These are phyloP conservation scores for Pestalotiopsis sp. DNA, from an alignment of 2,329 filamentous ascomycete species.

Conservation along the genomic window DNA sequence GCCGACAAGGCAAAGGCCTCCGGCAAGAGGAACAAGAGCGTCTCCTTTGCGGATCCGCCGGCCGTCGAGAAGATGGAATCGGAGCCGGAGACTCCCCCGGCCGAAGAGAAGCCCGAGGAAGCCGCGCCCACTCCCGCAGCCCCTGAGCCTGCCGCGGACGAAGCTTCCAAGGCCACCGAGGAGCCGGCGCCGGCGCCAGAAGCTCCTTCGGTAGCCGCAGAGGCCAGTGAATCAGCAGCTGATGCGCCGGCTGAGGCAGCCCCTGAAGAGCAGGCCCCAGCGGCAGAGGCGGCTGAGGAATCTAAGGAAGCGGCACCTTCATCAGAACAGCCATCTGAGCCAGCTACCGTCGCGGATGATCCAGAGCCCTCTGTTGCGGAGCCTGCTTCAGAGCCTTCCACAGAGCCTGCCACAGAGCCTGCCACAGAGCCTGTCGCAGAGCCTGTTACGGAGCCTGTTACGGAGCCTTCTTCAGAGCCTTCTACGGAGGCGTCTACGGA, in stretches of 20 bases:
- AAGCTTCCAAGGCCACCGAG: background rate
- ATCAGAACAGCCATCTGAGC: background rate
- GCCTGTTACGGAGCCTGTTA: background rate
- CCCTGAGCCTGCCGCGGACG: background rate
- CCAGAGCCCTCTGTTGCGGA: background rate
- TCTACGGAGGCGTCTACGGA: background rate
- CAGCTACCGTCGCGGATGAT: background rate
- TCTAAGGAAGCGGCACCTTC: background rate
- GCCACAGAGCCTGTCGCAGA: background rate
- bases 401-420: background rate
- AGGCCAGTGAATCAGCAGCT: background rate
- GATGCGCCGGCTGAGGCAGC: background rate
- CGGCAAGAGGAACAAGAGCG: slow-evolving; percentile 3
- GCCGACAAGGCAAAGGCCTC: slow-evolving; percentile 10
- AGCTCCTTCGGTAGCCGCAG: background rate
- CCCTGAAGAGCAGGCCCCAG: background rate
- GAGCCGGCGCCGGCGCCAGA: background rate
- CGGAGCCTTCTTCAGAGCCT: background rate
- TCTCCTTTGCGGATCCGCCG: slow-evolving; percentile 1
- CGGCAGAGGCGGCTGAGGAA: background rate
- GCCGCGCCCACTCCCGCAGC: background rate
- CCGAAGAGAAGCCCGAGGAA: background rate
- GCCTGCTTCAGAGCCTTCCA: background rate
- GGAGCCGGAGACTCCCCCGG: background rate
- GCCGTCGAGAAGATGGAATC: background rate